Percentiles rank a stretch among this genome's conserved stretches.
These are phyloP conservation scores for Venustampulla echinocandica DNA, from an alignment of 495 filamentous ascomycete genomes.

Conservation along the genomic window DNA sequence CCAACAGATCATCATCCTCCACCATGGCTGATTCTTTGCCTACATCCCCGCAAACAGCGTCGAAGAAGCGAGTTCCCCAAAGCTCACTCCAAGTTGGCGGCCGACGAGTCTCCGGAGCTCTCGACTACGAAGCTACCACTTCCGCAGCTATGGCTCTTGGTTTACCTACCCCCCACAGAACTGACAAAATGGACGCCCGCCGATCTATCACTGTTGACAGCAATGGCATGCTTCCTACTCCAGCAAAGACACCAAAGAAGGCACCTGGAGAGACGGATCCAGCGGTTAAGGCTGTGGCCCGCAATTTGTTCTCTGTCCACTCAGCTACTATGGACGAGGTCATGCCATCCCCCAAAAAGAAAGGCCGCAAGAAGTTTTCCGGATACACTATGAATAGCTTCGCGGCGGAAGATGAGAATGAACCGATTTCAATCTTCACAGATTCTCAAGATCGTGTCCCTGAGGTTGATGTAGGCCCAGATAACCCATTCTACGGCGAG, in stretches of 20 bases:
- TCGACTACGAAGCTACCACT: slow-evolving; percentile 28
- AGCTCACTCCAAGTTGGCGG: slow-evolving; percentile 23
- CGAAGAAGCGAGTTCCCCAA: slow-evolving; percentile 38
- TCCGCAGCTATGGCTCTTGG: slow-evolving; percentile 31
- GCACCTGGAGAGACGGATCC: slow-evolving; percentile 45
- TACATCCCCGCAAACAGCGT: slow-evolving; percentile 35
- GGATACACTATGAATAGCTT: slow-evolving; percentile 64
- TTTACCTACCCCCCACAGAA: slow-evolving; percentile 20
- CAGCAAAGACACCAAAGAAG: slow-evolving; percentile 80
- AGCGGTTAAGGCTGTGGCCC: slow-evolving; percentile 56
- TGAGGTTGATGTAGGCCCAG: slow-evolving; percentile 49
- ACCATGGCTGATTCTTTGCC: slow-evolving; percentile 23
- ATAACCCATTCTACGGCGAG: slow-evolving; percentile 72
- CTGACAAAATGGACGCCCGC: slow-evolving; percentile 6
- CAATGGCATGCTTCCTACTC: slow-evolving; percentile 69
- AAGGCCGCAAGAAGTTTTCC: slow-evolving; percentile 41
- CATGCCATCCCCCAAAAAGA: slow-evolving; percentile 45
- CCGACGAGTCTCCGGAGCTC: slow-evolving; percentile 32
- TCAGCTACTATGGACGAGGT: slow-evolving; percentile 39
- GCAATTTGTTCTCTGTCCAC: slow-evolving; percentile 59
- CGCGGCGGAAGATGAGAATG: slow-evolving; percentile 44
- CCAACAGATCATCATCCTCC: slow-evolving; percentile 25
- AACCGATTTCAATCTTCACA: slow-evolving; percentile 73
- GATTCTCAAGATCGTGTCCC: slow-evolving; percentile 84
- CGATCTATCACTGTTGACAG: slow-evolving; percentile 12